Evolutionary conservation across 2,329 filamentous ascomycete genomes (phyloP), one percentile per base, ranked within the genome.

Genomic region (Phaeosphaeriaceae sp.): DNA sequence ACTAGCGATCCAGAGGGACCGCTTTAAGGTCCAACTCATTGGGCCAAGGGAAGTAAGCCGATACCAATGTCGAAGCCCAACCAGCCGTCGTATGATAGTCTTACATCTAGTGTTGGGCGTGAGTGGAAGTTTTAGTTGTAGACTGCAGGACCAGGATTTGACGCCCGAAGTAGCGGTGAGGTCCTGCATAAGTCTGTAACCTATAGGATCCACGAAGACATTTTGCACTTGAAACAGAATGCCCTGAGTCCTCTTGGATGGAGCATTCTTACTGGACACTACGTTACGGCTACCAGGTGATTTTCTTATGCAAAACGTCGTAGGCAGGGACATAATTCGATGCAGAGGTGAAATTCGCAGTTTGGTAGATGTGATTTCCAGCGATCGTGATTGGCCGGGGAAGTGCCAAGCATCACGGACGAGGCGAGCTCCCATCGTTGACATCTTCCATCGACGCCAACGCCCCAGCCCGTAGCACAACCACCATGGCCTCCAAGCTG

Each of bases 401-500:
- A 22, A 21, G 20, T 27, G 45, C 63, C 56, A 58, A 54, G 58
- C 59, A 48, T 47, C 44, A 33, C 47, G 41, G 59, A 53, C 41
- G 52, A 61, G 57, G 53, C 62, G 57, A 60, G 62, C 31, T 36
- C 25, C n/a, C 25, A 9, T 67, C 67, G 56, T 63, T 60, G 63
- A 67, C 66, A 62, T 66, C 56, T 62, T 59, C 54, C 49, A 65
- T 57, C 65, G 53, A 61, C 70, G 69, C 62, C 65, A 60, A 66
- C 60, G 59, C 61, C 64, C 60, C 56, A 61, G 57, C 57, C 62
- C 56, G 54, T 64, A 65, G 53, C 55, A 61, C 60, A 66, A 63
- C 60, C 72, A 76, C 76, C 70, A 96, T 97, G 93, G 91, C 92
- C 78, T 93, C 90, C 79, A 94, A 90, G 84, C 82, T 96, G 76